Percentiles rank a stretch among this genome's conserved stretches.
phyloP scores from a whole-genome alignment of 371 early-diverging fungal species.

The Chytridiales sp. region DNA sequence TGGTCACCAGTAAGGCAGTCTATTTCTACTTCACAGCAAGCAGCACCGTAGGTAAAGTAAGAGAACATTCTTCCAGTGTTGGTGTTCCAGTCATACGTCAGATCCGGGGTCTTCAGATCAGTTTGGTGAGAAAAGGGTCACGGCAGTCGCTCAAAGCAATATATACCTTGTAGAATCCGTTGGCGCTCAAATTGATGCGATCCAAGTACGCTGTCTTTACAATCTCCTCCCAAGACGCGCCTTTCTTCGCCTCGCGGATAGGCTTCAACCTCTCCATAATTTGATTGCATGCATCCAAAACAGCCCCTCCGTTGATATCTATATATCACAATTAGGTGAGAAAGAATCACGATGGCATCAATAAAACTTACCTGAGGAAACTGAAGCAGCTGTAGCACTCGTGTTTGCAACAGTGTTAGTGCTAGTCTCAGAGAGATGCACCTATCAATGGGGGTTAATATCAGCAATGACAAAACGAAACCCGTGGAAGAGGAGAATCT shows the following conservation, averaged over 20 bases:
- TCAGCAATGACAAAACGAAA: background rate
- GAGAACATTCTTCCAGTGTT: constrained; percentile 62
- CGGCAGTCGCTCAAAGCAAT: background rate
- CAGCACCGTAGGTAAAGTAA: constrained; percentile 76
- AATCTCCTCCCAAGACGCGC: constrained; percentile 47
- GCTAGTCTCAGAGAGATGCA: constrained; percentile 72
- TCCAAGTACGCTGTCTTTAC: constrained; percentile 69
- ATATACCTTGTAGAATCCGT: constrained; percentile 62
- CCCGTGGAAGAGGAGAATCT: background rate
- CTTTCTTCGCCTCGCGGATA: constrained; percentile 55
- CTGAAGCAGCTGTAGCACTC: constrained; percentile 70
- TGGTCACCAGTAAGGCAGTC: constrained; percentile 76
- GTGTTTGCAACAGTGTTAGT: constrained; percentile 73
- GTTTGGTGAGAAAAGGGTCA: constrained; percentile 1
- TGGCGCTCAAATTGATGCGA: constrained; percentile 67
- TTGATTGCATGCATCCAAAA: constrained; percentile 66
- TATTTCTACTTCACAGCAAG: constrained; percentile 73
- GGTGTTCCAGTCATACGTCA: constrained; percentile 66
- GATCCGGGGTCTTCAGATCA: constrained; percentile 58
- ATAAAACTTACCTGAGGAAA: constrained; percentile 46
- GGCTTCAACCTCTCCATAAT: constrained; percentile 66
- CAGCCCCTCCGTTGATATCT: constrained; percentile 76
- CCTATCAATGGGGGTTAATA: too few species aligned
- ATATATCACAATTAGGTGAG: background rate
- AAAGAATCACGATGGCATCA: background rate